These are phyloP conservation scores for Diddensiella transvaalensis DNA, from an alignment of 805 yeast genomes.

Conservation along the genomic window DNA sequence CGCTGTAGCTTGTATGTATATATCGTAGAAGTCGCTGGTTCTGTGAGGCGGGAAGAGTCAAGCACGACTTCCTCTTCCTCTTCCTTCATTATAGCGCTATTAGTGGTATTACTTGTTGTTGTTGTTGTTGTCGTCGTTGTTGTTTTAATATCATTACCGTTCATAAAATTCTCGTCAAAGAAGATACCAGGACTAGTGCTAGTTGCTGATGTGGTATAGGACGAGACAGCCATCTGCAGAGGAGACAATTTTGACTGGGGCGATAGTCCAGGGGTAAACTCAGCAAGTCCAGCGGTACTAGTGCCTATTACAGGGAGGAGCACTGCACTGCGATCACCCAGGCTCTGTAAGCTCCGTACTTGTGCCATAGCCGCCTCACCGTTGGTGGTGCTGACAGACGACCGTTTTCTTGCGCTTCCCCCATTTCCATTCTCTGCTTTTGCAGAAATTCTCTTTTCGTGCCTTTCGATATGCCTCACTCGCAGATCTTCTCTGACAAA, in stretches of 20 bases:
- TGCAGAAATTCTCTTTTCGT: conserved; percentile 18
- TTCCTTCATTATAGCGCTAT: background rate
- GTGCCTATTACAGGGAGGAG: background rate
- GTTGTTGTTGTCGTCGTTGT: background rate
- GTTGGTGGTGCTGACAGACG: background rate
- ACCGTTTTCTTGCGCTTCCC: background rate
- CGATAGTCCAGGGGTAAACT: background rate
- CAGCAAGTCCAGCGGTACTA: background rate
- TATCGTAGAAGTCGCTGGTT: background rate
- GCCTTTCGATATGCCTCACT: conserved; percentile 34
- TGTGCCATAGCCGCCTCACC: background rate
- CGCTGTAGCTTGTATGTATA: background rate
- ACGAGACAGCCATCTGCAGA: background rate
- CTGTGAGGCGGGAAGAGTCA: too few species aligned
- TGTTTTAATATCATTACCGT: background rate
- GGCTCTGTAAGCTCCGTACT: background rate
- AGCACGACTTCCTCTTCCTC: too few species aligned
- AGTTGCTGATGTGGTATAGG: background rate
- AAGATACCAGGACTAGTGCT: background rate
- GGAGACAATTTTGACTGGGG: background rate
- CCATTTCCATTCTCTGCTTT: background rate
- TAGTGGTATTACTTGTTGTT: background rate
- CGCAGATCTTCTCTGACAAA: conserved; percentile 37
- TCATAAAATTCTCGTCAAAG: background rate
- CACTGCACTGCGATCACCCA: background rate